Evolutionary conservation across 2,329 filamentous ascomycete species (phyloP).

Genomic region (Sarocladiaceae sp.): DNA sequence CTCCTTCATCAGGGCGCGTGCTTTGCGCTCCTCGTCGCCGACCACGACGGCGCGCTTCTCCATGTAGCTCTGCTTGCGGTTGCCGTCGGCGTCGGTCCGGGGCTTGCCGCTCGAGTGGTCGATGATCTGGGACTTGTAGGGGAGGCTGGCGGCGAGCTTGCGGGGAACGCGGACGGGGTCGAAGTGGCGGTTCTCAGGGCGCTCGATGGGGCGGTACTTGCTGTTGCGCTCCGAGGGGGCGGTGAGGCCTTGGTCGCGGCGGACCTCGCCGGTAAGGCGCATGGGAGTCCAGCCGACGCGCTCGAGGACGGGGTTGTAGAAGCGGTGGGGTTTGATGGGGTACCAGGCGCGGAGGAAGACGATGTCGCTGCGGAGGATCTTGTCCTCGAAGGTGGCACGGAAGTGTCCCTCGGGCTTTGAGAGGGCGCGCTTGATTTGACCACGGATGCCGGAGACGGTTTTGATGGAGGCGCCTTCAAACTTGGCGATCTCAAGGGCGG

Average conservation of each 20-base stretch:
- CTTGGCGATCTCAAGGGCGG: conserved; percentile 89
- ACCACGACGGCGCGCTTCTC: conserved; percentile 92
- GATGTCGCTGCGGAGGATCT: conserved; percentile 93
- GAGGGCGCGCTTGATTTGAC: conserved; percentile 94
- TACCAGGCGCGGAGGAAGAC: conserved; percentile 97
- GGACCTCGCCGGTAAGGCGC: conserved; percentile 89
- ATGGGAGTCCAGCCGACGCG: conserved; percentile 89
- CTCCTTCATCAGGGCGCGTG: conserved; percentile 85
- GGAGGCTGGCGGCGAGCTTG: conserved; percentile 74
- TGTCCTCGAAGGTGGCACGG: conserved; percentile 97
- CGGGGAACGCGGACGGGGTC: conserved; percentile 73
- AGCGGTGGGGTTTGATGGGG: conserved; percentile 87
- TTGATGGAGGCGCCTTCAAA: conserved; percentile 95
- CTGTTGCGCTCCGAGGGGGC: conserved; percentile 81
- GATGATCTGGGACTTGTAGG: conserved; percentile 87
- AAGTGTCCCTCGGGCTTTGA: conserved; percentile 92
- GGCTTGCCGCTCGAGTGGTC: conserved; percentile 23
- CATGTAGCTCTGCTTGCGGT: conserved; percentile 84
- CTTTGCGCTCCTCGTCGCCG: conserved; percentile 80
- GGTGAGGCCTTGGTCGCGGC: conserved; percentile 64
- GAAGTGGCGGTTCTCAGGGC: conserved; percentile 61
- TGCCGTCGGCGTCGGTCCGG: conserved; percentile 25
- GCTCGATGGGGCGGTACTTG: conserved; percentile 67
- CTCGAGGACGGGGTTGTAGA: conserved; percentile 96
- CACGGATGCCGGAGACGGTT: conserved; percentile 90